Evolutionary conservation across 352 stramenopile species (phyloP).

Genomic region (Phytophthora cajani): DNA sequence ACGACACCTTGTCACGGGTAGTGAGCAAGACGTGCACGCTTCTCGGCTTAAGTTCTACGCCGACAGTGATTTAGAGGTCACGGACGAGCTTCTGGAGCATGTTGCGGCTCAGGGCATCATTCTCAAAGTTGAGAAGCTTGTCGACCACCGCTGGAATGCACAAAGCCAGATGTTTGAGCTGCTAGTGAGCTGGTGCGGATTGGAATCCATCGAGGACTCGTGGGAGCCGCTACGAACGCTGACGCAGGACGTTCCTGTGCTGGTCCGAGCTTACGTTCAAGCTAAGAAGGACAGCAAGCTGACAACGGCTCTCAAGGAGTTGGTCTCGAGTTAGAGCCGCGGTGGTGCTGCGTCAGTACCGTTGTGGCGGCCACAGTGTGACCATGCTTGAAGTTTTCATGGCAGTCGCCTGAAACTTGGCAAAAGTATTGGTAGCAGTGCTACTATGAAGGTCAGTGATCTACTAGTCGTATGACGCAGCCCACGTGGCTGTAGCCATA

Average conservation of each 20-base stretch:
- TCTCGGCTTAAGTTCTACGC: too few species aligned
- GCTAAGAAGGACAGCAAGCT: neutral
- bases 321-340: neutral
- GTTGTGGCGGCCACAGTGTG: neutral
- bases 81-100: neutral
- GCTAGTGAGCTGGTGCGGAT: slow-evolving; percentile 11
- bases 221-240: slow-evolving; percentile 7
- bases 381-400: neutral
- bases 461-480: too few species aligned
- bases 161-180: neutral
- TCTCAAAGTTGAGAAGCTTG: too few species aligned
- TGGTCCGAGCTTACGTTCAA: neutral
- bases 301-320: neutral
- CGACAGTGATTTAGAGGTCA: too few species aligned
- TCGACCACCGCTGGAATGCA: too few species aligned
- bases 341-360: neutral
- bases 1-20: neutral
- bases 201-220: slow-evolving; percentile 15
- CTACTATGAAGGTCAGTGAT: too few species aligned
- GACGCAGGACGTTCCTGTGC: neutral
- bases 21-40: too few species aligned
- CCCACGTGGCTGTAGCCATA: too few species aligned
- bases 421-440: too few species aligned
- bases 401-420: neutral
- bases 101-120: too few species aligned